A percentile compares a stretch with the other conserved stretches of the same genome.
Evolutionary conservation across 352 stramenopile species (phyloP).

Genomic region (Pythium sp.): DNA sequence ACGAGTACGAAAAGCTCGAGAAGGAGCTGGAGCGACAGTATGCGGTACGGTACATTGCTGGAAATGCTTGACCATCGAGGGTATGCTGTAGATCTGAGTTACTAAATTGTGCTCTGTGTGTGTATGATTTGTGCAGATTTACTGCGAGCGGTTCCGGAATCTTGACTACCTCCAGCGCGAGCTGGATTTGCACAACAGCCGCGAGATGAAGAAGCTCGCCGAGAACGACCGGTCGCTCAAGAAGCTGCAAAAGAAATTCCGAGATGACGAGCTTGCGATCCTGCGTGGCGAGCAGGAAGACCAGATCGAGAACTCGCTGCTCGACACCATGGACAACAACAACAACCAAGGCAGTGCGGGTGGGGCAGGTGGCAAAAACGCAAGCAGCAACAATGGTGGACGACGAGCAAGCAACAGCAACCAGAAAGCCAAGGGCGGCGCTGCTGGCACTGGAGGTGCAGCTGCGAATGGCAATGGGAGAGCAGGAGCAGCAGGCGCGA

Average conservation of each 20-base stretch:
- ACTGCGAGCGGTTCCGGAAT: constrained; percentile 94
- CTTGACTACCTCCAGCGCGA: constrained; percentile 96
- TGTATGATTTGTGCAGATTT: constrained; percentile 38
- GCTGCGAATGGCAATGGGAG: background rate
- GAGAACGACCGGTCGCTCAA: constrained; percentile 90
- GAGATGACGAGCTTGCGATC: constrained; percentile 89
- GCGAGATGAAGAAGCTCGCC: constrained; percentile 85
- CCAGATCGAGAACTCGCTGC: constrained; percentile 58
- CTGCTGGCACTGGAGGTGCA: background rate
- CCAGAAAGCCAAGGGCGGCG: constrained; percentile 34
- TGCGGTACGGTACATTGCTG: constrained; percentile 59
- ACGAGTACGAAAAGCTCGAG: constrained; percentile 98
- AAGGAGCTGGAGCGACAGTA: constrained; percentile 95
- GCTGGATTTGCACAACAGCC: constrained; percentile 85
- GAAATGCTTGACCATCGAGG: background rate
- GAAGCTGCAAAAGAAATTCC: constrained; percentile 92
- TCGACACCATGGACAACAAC: constrained; percentile 38
- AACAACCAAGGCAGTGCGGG: constrained; percentile 44
- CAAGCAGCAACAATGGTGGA: constrained; percentile 21
- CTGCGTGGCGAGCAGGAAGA: constrained; percentile 87
- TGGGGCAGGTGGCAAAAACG: constrained; percentile 15
- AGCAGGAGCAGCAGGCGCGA: constrained; percentile 18
- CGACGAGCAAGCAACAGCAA: constrained; percentile 39
- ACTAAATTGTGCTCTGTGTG: background rate
- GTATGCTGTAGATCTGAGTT: background rate